These are phyloP conservation scores for Solanum arcanum DNA, from an alignment of 257 asterid genomes.

Conservation along the genomic window DNA sequence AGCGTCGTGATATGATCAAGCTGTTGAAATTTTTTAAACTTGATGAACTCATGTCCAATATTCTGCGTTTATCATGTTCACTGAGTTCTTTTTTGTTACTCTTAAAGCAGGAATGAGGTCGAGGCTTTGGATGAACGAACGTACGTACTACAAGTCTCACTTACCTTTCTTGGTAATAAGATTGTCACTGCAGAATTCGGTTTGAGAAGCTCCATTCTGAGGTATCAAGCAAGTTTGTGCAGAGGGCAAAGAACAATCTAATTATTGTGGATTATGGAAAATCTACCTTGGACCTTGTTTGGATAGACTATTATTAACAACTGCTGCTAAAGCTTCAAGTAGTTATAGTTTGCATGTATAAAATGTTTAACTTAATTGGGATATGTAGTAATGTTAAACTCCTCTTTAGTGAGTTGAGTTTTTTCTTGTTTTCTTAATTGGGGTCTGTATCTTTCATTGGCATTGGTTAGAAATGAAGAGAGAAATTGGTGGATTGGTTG, in stretches of 20 bases:
- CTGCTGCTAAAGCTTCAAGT: background rate
- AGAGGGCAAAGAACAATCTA: background rate
- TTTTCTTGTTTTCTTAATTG: background rate
- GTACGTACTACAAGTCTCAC: background rate
- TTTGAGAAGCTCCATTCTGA: background rate
- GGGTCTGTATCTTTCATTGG: background rate
- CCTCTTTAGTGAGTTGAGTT: background rate
- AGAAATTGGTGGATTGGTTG: slow-evolving; percentile 7
- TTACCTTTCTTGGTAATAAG: background rate
- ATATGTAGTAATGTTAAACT: background rate
- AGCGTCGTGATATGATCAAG: slow-evolving; percentile 11
- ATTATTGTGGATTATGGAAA: background rate
- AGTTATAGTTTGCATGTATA: background rate
- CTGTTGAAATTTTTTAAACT: slow-evolving; percentile 3
- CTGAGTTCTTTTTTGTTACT: background rate
- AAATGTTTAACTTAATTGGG: background rate
- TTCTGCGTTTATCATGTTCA: background rate
- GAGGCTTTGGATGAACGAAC: background rate
- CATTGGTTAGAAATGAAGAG: slow-evolving; percentile 2
- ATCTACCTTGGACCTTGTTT: background rate
- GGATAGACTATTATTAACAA: background rate
- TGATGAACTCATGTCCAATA: background rate
- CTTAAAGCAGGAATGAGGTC: background rate
- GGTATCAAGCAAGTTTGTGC: background rate
- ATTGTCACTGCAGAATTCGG: background rate